Evolutionary conservation across 2,329 filamentous ascomycete genomes (phyloP).

Genomic region (Nothophaeocryptopus gaeumannii): DNA sequence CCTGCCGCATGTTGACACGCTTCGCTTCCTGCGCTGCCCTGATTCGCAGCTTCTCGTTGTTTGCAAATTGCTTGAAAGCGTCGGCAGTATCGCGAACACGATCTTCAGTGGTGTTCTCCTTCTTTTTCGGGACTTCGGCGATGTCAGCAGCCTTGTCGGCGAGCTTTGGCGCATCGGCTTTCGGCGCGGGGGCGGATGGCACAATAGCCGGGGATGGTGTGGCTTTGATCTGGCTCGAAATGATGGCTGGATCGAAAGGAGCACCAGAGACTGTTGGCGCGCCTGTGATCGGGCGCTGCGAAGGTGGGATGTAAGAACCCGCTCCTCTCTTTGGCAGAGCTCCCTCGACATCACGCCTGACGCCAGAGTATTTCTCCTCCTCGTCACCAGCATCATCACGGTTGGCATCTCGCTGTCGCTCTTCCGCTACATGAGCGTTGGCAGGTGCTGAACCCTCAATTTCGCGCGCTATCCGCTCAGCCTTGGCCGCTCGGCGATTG

Average conservation of each 20-base stretch:
- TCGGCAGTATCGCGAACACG: conserved; percentile 61
- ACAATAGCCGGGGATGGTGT: conserved; percentile 30
- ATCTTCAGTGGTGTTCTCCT: conserved; percentile 56
- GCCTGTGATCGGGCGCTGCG: conserved; percentile 72
- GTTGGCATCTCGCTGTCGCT: conserved; percentile 65
- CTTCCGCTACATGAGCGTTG: conserved; percentile 85
- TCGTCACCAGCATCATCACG: conserved; percentile 73
- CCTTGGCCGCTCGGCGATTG: conserved; percentile 70
- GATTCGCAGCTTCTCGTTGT: conserved; percentile 59
- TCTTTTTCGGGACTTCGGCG: conserved; percentile 16
- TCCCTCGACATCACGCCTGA: conserved; percentile 61
- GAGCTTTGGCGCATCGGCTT: conserved; percentile 10
- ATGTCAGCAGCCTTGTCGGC: conserved; percentile 29
- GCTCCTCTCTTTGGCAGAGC: conserved; percentile 60
- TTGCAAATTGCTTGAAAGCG: conserved; percentile 64
- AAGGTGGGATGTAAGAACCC: conserved; percentile 87
- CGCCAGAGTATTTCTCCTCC: conserved; percentile 97
- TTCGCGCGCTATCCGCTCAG: conserved; percentile 80
- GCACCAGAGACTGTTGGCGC: conserved; percentile 72
- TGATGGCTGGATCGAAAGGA: conserved; percentile 83
- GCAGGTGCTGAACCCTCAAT: conserved; percentile 74
- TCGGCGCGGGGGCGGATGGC: conserved; percentile 1
- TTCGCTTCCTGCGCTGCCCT: conserved; percentile 55
- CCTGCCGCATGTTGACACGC: conserved; percentile 57
- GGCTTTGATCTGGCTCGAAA: conserved; percentile 72